Conservation (phyloP, 106 monocot genomes). For the Ottelia alismoides region DNA sequence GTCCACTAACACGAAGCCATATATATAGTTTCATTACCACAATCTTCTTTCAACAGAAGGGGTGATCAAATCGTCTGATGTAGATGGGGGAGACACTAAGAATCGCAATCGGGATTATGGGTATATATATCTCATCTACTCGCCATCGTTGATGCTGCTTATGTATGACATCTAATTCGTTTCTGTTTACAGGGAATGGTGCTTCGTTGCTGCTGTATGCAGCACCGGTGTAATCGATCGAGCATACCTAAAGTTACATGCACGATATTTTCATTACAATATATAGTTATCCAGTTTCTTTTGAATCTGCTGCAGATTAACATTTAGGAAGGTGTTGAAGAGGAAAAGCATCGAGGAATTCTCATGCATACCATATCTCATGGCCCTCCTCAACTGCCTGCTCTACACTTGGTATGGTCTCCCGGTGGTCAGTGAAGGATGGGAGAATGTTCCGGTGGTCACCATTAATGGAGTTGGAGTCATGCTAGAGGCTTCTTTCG, state of each 20-base stretch:
- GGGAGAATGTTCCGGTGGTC: constrained; percentile 49
- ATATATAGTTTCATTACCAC: too few relatives aligned
- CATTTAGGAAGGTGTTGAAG: constrained; percentile 47
- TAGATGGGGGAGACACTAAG: constrained; percentile 30
- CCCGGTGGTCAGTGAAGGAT: constrained; percentile 47
- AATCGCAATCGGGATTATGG: constrained; percentile 42
- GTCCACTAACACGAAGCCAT: too few relatives aligned
- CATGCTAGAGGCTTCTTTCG: constrained; percentile 47
- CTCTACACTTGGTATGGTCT: constrained; percentile 72
- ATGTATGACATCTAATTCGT: neutral
- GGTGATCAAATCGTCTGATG: too few relatives aligned
- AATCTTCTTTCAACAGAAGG: too few relatives aligned
- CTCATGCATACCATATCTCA: constrained; percentile 58
- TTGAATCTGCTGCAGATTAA: constrained; percentile 23
- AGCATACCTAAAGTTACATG: too few relatives aligned
- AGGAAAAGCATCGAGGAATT: constrained; percentile 51
- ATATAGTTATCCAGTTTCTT: neutral
- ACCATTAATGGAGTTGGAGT: constrained; percentile 65
- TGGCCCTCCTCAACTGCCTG: constrained; percentile 60
- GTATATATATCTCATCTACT: constrained; percentile 15
- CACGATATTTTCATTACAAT: neutral
- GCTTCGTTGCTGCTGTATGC: constrained; percentile 54
- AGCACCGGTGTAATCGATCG: constrained; percentile 60
- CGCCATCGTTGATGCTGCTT: neutral
- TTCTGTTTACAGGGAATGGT: constrained; percentile 45